Base-by-base conservation (phyloP, 2,329 filamentous ascomycete genomes). In the Pseudogymnoascus sp. region DNA sequence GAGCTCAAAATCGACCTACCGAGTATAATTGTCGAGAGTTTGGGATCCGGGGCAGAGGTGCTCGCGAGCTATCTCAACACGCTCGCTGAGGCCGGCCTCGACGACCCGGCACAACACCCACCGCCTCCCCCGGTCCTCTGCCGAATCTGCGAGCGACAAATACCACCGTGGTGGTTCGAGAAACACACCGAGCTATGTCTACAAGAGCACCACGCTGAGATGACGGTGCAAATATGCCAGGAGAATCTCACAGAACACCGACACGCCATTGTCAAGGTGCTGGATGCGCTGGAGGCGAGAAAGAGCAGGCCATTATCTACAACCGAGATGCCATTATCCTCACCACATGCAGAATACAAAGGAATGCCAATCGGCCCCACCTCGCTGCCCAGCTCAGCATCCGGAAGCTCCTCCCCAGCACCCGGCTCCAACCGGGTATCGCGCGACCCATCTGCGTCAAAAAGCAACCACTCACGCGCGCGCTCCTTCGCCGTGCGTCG, bases 151-250 rank as follows among this genome's bases (percentile, higher is more conserved):
- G 95, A 99, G 74, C 90, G 95, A 62, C 91, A 97, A 67, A 97
- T 99, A 65, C 91, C 91, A 4, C 92, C 93, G 0, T 99, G 95
- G 95, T 99, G 95, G 96, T 99, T 99, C 70, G 95, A 99, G 77
- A 99, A 97, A 76, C 95, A 99, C 74, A 96, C 93, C 1, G 96
- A 99, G 71, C 79, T 97, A 19, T 99, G 95, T 72, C 80, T 97
- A 63, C 93, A 97, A 74, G 95, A 99, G 74, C 95, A 99, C 73
- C 88, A 90, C 61, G 93, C 95, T 0, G 95, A 99, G 74, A 96
- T 97, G 90, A 93, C 97, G 70, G 92, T 99, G 3, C 93, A 99
- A 74, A 88, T 97, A 81, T 87, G 93, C 5, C 95, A 99, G 72
- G 95, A 99, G 73, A 91, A 86, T 66, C 79, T 99, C 60, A 89